Conservation (phyloP, 1,284 basidiomycete genomes). For the Irpex sp. region DNA sequence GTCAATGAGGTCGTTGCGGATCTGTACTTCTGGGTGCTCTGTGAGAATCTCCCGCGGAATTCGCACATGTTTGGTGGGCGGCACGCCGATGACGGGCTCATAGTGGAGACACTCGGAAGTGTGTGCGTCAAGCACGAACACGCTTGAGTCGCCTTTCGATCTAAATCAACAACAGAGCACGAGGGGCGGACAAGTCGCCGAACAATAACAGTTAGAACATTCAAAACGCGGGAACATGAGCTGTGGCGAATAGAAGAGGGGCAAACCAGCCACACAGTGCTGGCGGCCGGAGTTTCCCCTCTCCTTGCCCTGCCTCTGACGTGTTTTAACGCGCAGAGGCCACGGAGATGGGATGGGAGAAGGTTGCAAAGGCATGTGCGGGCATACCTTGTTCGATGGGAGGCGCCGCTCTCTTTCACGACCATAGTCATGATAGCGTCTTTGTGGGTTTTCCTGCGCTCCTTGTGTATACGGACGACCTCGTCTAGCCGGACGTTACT, state of each 20-base stretch:
- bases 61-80: conserved; percentile 48
- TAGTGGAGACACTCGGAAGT: conserved; percentile 79
- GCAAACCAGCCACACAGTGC: neutral
- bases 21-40: conserved; percentile 70
- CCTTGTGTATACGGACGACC: conserved; percentile 86
- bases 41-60: conserved; percentile 69
- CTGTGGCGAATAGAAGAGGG: neutral
- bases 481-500: conserved; percentile 90
- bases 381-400: conserved; percentile 68
- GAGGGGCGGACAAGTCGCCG: neutral
- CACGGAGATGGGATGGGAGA: conserved; percentile 1
- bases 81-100: conserved; percentile 63
- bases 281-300: neutral
- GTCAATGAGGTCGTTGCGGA: conserved; percentile 84
- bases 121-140: conserved; percentile 69
- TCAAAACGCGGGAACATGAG: neutral
- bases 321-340: neutral
- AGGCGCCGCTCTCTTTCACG: conserved; percentile 71
- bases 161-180: conserved; percentile 29
- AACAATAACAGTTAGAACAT: neutral
- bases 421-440: conserved; percentile 97
- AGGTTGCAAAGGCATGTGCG: neutral
- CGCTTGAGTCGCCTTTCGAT: conserved; percentile 62
- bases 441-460: conserved; percentile 81
- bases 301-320: neutral